Conservation (phyloP, 2,329 filamentous ascomycete species). For the Trichoderma pleuroti region DNA sequence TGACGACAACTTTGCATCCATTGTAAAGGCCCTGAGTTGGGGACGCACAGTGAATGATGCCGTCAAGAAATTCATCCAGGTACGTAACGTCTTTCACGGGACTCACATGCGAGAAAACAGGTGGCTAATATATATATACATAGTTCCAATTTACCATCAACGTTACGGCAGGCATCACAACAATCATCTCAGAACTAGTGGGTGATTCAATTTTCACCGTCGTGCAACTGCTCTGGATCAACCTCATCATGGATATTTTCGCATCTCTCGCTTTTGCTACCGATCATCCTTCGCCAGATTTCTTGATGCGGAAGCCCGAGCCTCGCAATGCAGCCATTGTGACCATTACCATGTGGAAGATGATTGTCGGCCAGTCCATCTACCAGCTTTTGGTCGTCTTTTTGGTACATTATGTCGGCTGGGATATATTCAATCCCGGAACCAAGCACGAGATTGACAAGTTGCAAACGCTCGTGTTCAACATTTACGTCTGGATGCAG, state of each 20-base stretch:
- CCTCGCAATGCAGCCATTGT: slow-evolving; percentile 71
- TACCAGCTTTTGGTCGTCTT: slow-evolving; percentile 66
- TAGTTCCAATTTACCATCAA: slow-evolving; percentile 65
- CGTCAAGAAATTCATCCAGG: slow-evolving; percentile 61
- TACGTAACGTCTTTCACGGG: slow-evolving; percentile 21
- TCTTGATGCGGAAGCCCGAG: slow-evolving; percentile 65
- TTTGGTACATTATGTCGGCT: slow-evolving; percentile 58
- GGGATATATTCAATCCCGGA: slow-evolving; percentile 53
- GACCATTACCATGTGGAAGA: slow-evolving; percentile 80
- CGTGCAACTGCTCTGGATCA: slow-evolving; percentile 65
- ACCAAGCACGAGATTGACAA: slow-evolving; percentile 32
- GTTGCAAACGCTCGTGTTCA: slow-evolving; percentile 70
- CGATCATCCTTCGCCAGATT: slow-evolving; percentile 53
- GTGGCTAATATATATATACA: neutral
- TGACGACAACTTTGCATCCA: slow-evolving; percentile 63
- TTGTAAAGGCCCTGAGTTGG: slow-evolving; percentile 61
- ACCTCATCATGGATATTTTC: slow-evolving; percentile 67
- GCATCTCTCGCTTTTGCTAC: slow-evolving; percentile 63
- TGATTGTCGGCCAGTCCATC: slow-evolving; percentile 78
- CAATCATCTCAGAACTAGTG: slow-evolving; percentile 60
- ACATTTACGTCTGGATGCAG: slow-evolving; percentile 86
- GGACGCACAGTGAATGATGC: slow-evolving; percentile 61
- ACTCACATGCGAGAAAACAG: too few relatives aligned
- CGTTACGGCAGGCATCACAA: slow-evolving; percentile 62
- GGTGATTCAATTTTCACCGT: slow-evolving; percentile 55